phyloP scores from a whole-genome alignment of 176 grass and related monocot genomes.

The Phoenix dactylifera region DNA sequence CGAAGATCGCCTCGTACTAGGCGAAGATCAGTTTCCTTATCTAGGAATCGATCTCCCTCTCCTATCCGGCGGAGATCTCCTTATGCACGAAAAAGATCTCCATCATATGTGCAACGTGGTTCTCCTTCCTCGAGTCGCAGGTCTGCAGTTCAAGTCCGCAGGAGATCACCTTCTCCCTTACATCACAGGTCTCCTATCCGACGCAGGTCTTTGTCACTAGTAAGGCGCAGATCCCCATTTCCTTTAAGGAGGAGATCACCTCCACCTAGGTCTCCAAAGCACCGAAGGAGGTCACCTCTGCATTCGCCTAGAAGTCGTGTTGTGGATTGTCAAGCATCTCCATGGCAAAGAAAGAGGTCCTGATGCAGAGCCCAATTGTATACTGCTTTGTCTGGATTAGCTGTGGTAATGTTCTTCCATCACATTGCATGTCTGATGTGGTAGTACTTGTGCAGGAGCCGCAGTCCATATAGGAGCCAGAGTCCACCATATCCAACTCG shows the following conservation, averaged over 20 bases:
- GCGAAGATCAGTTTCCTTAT: slow-evolving; percentile 33
- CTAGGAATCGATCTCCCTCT: slow-evolving; percentile 36
- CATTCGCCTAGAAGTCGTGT: slow-evolving; percentile 26
- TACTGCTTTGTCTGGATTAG: no score
- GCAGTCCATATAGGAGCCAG: slow-evolving; percentile 35
- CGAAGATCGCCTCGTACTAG: slow-evolving; percentile 40
- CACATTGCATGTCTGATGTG: background rate
- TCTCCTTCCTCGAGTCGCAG: slow-evolving; percentile 33
- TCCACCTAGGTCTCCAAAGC: slow-evolving; percentile 29
- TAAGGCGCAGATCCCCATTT: slow-evolving; percentile 5
- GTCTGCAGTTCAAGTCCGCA: slow-evolving; percentile 34
- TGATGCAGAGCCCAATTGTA: slow-evolving; percentile 1
- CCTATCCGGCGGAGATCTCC: slow-evolving; percentile 31
- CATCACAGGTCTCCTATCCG: slow-evolving; percentile 41
- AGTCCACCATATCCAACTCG: slow-evolving; percentile 44
- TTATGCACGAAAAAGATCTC: slow-evolving; percentile 43
- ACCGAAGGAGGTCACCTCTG: slow-evolving; percentile 26
- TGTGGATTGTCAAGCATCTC: slow-evolving; percentile 33
- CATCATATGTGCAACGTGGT: slow-evolving; percentile 26
- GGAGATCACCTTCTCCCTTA: slow-evolving; percentile 4
- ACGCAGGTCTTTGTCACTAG: slow-evolving; percentile 20
- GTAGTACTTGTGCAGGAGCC: slow-evolving; percentile 31
- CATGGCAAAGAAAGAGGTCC: slow-evolving; percentile 39
- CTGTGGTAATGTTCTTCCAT: no score
- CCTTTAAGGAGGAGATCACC: slow-evolving; percentile 13